A percentile compares a stretch with the other conserved stretches of the same genome.
Conservation (phyloP, 73 alveolate species). For the Diophrys appendiculata region DNA sequence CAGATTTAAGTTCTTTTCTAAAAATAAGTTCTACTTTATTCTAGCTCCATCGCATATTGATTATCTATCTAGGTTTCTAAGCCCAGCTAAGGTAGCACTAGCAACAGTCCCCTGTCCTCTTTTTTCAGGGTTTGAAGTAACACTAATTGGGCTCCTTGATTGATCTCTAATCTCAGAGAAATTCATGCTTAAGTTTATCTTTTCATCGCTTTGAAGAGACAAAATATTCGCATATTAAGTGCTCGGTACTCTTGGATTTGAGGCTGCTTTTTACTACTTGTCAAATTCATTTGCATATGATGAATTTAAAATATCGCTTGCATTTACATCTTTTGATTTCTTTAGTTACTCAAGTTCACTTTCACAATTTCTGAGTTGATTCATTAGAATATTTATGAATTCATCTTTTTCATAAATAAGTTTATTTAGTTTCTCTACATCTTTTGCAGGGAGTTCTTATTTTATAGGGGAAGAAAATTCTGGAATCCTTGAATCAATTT, state of each 20-base stretch:
- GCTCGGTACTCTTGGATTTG: not conserved
- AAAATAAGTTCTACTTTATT: too few species aligned
- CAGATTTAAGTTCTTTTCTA: not conserved
- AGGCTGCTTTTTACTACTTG: not conserved
- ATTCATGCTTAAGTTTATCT: not conserved
- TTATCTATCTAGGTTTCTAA: not conserved
- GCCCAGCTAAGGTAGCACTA: not conserved
- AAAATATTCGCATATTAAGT: not conserved
- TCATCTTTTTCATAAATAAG: not conserved
- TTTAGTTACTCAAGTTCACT: not conserved
- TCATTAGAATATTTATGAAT: not conserved
- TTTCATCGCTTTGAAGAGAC: not conserved
- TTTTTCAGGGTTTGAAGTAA: not conserved
- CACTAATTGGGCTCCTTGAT: not conserved
- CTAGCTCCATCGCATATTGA: too few species aligned
- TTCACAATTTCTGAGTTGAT: not conserved
- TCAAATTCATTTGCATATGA: not conserved
- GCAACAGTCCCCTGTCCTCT: too few species aligned
- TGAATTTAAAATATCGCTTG: not conserved
- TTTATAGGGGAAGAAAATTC: too few species aligned
- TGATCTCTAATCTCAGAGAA: not conserved
- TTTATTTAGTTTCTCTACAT: not conserved
- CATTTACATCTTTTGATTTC: not conserved
- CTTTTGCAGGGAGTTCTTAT: not conserved
- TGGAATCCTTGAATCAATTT: not conserved